A percentile compares a stretch with the other conserved stretches of the same genome.
phyloP scores from a whole-genome alignment of 805 yeast genomes.

The Ogataea philodendri region DNA sequence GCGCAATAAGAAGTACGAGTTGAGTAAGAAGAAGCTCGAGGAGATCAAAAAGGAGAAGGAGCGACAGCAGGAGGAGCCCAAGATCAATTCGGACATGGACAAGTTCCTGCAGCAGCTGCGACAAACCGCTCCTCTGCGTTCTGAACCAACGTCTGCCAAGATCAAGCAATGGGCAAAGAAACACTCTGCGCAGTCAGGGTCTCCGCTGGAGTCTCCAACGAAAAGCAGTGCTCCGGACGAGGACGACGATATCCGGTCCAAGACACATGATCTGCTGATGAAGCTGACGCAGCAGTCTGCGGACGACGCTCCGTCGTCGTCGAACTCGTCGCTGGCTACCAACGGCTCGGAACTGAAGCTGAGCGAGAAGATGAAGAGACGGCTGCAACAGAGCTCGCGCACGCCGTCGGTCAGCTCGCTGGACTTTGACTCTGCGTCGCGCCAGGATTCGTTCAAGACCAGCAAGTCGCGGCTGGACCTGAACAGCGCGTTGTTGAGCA shows the following conservation, averaged over 20 bases:
- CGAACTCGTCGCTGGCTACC: slow-evolving; percentile 15
- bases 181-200: slow-evolving; percentile 39
- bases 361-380: slow-evolving; percentile 32
- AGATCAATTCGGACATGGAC: slow-evolving; percentile 63
- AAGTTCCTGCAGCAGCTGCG: slow-evolving; percentile 79
- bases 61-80: slow-evolving; percentile 40
- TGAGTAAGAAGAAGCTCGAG: slow-evolving; percentile 64
- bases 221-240: slow-evolving; percentile 10
- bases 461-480: slow-evolving; percentile 20
- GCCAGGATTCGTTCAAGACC: slow-evolving; percentile 25
- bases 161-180: slow-evolving; percentile 74
- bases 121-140: slow-evolving; percentile 76
- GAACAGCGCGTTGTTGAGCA: slow-evolving; percentile 19
- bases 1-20: slow-evolving; percentile 73
- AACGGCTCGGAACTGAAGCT: slow-evolving; percentile 25
- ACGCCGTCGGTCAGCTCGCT: slow-evolving; percentile 23
- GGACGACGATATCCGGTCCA: slow-evolving; percentile 26
- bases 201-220: slow-evolving; percentile 13
- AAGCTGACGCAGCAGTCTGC: slow-evolving; percentile 23
- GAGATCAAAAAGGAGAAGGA: slow-evolving; percentile 35
- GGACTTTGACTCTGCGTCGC: slow-evolving; percentile 22
- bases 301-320: slow-evolving; percentile 14
- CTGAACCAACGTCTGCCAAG: slow-evolving; percentile 78
- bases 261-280: slow-evolving; percentile 30
- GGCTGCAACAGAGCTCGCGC: slow-evolving; percentile 27